Conservation (phyloP, 2,329 filamentous ascomycete genomes). For the Trichoderma simmonsii region DNA sequence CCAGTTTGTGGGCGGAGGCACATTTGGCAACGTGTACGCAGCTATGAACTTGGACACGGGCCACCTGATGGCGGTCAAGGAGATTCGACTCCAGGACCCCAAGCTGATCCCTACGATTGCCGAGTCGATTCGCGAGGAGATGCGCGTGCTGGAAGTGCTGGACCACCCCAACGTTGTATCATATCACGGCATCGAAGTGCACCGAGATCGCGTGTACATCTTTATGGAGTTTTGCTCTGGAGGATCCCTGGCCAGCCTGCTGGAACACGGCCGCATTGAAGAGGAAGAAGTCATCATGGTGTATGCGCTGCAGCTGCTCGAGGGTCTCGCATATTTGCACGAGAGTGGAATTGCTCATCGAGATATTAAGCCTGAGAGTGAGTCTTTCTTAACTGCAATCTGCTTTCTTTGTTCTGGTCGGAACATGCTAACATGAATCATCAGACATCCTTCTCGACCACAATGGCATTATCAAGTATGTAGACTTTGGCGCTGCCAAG, state of each 20-base stretch:
- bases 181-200: constrained; percentile 96
- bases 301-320: constrained; percentile 88
- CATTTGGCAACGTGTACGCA: constrained; percentile 95
- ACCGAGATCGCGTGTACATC: constrained; percentile 98
- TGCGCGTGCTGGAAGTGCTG: constrained; percentile 91
- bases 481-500: constrained; percentile 97
- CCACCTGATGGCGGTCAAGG: constrained; percentile 97
- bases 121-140: constrained; percentile 91
- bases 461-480: constrained; percentile 98
- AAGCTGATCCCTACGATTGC: constrained; percentile 94
- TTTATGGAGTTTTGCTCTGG: constrained; percentile 99
- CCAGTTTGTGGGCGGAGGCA: constrained; percentile 95
- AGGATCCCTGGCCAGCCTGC: constrained; percentile 80
- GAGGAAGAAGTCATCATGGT: constrained; percentile 98
- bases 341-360: constrained; percentile 89
- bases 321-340: constrained; percentile 91
- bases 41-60: constrained; percentile 96
- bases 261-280: constrained; percentile 95
- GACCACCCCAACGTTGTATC: constrained; percentile 98
- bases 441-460: constrained; percentile 91
- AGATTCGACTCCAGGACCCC: constrained; percentile 94
- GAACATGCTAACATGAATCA: constrained; percentile 20
- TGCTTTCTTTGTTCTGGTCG: neutral
- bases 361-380: constrained; percentile 96
- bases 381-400: constrained; percentile 39